Evolutionary conservation across 2,329 filamentous ascomycete genomes (phyloP), one percentile per base, ranked within the genome.

Genomic region (Fusarium haematococcum): DNA sequence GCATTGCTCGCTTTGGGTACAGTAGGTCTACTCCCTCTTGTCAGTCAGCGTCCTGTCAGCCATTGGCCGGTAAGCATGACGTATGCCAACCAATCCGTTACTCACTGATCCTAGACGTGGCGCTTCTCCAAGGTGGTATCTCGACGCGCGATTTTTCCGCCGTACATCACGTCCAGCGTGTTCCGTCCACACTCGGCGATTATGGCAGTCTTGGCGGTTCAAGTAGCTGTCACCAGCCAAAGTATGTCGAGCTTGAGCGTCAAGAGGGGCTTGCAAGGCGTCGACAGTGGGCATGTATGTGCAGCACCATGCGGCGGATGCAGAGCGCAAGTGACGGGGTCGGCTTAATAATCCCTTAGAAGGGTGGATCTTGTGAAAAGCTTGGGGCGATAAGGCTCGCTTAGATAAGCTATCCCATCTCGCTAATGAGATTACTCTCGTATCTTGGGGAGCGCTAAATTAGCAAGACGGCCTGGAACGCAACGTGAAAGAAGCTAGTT

Each of bases 1-100:
- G 79, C 79, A 83, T 84, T 37, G 74, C 73, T 71, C 64, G 60
- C 69, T 20, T 14, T n/a, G 27, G 48, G 48, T 32, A 45, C 41
- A 45, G 41, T 7, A 18, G 45, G 45, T 57, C 48, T 54, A 27
- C 48, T 54, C 27, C 48, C 45, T 52, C 10, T 14, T 48, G 43
- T 18, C 48, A 32, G 48, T 54, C 48, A 20, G 48, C 48, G 27
- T 54, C 48, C 4, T 33, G 48, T 54, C 48, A 54, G 48, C 48
- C 45, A n/a, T 50, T 27, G 25, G 23, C 23, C 6, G 48, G 27
- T 32, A 13, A 54, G 48, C 48, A 54, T 54, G 48, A 54, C 48
- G 48, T 54, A 54, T 32, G 48, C 48, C 48, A 54, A 54, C 48
- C 48, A 54, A 54, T 54, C 48, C 48, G 48, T 54, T 54, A 54